Percentiles rank a stretch among this genome's conserved stretches.
These are phyloP conservation scores for Jamesozyma piceae DNA, from an alignment of 805 yeast genomes.

Conservation along the genomic window DNA sequence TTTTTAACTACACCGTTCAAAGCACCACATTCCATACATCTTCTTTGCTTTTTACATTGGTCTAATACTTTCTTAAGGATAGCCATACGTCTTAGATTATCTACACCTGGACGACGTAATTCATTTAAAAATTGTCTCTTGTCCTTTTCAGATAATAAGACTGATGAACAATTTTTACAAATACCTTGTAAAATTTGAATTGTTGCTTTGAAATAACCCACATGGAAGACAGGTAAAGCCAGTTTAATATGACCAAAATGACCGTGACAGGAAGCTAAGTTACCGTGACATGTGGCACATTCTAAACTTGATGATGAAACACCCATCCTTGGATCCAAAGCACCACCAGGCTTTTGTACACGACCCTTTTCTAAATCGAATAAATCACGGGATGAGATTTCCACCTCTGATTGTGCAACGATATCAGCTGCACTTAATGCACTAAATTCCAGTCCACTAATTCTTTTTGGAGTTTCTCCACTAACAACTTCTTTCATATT, in stretches of 20 bases:
- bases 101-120: conserved; percentile 77
- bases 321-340: conserved; percentile 90
- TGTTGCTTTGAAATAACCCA: conserved; percentile 90
- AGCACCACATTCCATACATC: conserved; percentile 80
- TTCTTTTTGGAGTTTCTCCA: conserved; percentile 82
- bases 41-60: conserved; percentile 90
- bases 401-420: conserved; percentile 88
- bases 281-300: conserved; percentile 88
- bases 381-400: conserved; percentile 81
- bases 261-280: conserved; percentile 91
- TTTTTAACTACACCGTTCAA: conserved; percentile 95
- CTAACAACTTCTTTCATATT: conserved; percentile 35
- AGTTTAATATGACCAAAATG: conserved; percentile 93
- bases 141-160: conserved; percentile 63
- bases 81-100: conserved; percentile 86
- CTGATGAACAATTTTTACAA: conserved; percentile 79
- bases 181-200: conserved; percentile 81
- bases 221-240: conserved; percentile 94
- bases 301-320: conserved; percentile 77
- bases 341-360: conserved; percentile 74
- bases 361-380: conserved; percentile 88
- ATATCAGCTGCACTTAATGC: conserved; percentile 89
- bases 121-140: conserved; percentile 67
- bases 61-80: conserved; percentile 73
- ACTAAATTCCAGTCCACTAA: conserved; percentile 83